These are phyloP conservation scores for Sutorius australiensis DNA, from an alignment of 768 basidiomycete species.

Conservation along the genomic window DNA sequence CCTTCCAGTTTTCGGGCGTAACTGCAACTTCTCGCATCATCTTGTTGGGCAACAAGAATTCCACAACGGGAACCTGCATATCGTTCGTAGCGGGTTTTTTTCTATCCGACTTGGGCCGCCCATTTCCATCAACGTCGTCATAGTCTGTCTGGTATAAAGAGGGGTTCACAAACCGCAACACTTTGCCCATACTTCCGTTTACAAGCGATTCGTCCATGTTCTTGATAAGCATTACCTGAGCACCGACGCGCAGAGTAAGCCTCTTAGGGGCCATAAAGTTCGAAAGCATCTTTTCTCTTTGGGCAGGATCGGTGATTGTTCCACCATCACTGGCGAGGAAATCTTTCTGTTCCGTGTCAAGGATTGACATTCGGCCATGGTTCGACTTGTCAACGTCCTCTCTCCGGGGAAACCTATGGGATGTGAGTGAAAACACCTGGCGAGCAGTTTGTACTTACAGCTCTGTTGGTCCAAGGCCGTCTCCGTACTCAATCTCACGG, in stretches of 20 bases:
- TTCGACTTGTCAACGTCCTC: conserved; percentile 92
- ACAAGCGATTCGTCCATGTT: conserved; percentile 88
- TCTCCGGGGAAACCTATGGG: conserved; percentile 79
- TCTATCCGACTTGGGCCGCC: conserved; percentile 34
- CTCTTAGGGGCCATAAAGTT: conserved; percentile 86
- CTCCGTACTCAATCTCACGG: conserved; percentile 67
- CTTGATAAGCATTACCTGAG: conserved; percentile 96
- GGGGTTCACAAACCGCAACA: conserved; percentile 69
- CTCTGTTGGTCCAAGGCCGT: conserved; percentile 87
- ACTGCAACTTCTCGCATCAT: conserved; percentile 53
- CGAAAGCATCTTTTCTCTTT: conserved; percentile 72
- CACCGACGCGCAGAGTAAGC: conserved; percentile 70
- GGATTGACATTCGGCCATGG: conserved; percentile 53
- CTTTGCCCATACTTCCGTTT: conserved; percentile 90
- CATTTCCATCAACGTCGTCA: conserved; percentile 34
- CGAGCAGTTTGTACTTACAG: conserved; percentile 49
- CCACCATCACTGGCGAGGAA: conserved; percentile 69
- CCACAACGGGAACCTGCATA: conserved; percentile 66
- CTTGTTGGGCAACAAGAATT: conserved; percentile 64
- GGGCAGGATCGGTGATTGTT: conserved; percentile 43
- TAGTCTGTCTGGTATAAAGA: conserved; percentile 41
- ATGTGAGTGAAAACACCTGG: background rate
- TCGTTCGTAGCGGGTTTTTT: conserved; percentile 27
- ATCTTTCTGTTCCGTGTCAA: conserved; percentile 49
- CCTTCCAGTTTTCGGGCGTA: conserved; percentile 75